Evolutionary conservation across 1,139 yeast species (phyloP), one percentile per base, ranked within the genome.

Genomic region (Candida freyschussii): DNA sequence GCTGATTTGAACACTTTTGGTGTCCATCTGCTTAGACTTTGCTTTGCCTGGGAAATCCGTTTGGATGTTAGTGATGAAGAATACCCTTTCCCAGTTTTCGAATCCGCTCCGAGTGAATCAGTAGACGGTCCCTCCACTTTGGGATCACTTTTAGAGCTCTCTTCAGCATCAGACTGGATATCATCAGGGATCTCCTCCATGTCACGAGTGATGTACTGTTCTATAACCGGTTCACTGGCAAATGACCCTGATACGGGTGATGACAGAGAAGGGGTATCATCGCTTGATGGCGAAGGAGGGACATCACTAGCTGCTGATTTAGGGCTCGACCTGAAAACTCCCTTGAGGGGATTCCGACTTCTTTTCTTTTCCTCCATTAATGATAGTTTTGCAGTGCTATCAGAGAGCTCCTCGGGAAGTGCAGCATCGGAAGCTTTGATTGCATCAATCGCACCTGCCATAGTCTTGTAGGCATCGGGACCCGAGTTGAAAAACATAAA

Each of bases 401-500:
- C 45, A 22, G 40, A 14, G 12, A 34, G 20, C 13, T 37, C 36
- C 13, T 39, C 39, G 10, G 22, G 28, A 7, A 23, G 17, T 4
- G 27, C 13, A 3, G 20, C 24, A 11, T 27, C 32, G 10, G 38
- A 14, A 6, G 34, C 28, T 2, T 20, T 21, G 17, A 35, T 11
- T 1, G 19, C 25, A 5, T 34, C 26, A 10, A 44, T 27, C 7
- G 50, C 46, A 4, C 39, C 33, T n/a, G 43, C 29, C 8, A 52
- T 41, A 1, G 40, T 30, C 10, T 38, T 30, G 8, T 50, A 46
- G 3, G 65, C 67, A 3, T 41, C 41, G 12, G 58, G 53, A 4
- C 71, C 72, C 7, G 60, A 50, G 17, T 63, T 62, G 50, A 85
- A 79, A 46, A 85, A 81, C 46, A 84, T 72, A 45, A 87, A 71